A percentile compares a stretch with the other conserved stretches of the same genome.
Conservation (phyloP, 805 yeast species). For the Kockiozyma suomiensis region DNA sequence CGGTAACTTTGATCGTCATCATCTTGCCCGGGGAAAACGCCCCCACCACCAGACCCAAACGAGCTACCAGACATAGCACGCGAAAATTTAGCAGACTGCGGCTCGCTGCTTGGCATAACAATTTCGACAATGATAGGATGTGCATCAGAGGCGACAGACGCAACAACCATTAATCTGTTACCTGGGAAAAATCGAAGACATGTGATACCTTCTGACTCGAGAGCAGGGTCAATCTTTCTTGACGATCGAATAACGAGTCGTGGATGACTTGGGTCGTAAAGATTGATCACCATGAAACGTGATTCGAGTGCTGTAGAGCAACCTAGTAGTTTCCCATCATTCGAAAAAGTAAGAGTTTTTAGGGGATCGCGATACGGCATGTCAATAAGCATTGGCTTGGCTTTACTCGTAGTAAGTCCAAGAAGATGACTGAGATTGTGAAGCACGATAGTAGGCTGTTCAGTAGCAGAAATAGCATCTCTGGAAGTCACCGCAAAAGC, state of each 20-base stretch:
- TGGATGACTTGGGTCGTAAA: constrained; percentile 65
- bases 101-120: constrained; percentile 44
- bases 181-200: constrained; percentile 73
- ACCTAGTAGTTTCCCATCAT: constrained; percentile 67
- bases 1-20: constrained; percentile 13
- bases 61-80: constrained; percentile 22
- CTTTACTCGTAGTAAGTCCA: constrained; percentile 36
- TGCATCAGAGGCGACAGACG: constrained; percentile 61
- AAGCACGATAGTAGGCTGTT: constrained; percentile 73
- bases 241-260: constrained; percentile 69
- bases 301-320: constrained; percentile 80
- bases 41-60: neutral
- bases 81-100: constrained; percentile 4
- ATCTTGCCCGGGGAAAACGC: constrained; percentile 14
- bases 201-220: constrained; percentile 90
- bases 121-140: constrained; percentile 71
- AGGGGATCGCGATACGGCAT: constrained; percentile 87
- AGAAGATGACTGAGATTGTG: constrained; percentile 42
- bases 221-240: constrained; percentile 61
- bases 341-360: constrained; percentile 70
- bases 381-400: constrained; percentile 69
- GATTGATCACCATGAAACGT: constrained; percentile 72
- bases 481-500: constrained; percentile 84
- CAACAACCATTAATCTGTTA: constrained; percentile 55
- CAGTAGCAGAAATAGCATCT: constrained; percentile 66